Conservation (phyloP, 148 eudicot genomes). For the Camellia sinensis region DNA sequence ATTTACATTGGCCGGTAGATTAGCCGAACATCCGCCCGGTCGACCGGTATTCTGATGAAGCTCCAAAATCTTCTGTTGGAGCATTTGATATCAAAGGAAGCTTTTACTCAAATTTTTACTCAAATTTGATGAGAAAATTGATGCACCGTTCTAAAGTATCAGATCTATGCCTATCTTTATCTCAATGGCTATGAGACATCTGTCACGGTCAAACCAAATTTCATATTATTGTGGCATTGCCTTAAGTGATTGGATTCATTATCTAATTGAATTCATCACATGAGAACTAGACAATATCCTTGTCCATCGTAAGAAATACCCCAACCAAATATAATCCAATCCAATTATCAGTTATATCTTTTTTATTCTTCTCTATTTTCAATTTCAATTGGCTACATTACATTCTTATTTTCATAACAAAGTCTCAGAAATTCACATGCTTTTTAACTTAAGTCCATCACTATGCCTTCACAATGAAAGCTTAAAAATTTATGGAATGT, state of each 20-base stretch:
- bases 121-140: no score
- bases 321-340: conserved; percentile 8
- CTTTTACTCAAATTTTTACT: no score
- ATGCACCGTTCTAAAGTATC: no score
- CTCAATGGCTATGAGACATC: no score
- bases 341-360: background rate
- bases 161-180: no score
- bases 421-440: background rate
- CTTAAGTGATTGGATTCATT: background rate
- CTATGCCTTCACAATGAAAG: background rate
- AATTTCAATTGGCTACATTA: background rate
- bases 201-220: background rate
- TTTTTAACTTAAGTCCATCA: background rate
- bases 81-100: no score
- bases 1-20: no score
- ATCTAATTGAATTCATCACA: background rate
- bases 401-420: background rate
- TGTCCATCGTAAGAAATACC: background rate
- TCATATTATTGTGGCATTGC: background rate
- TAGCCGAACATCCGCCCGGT: no score
- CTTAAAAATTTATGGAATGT: background rate
- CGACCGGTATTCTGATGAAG: no score
- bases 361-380: background rate
- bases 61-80: no score
- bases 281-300: background rate